Percentiles rank a stretch among this genome's conserved stretches.
These are phyloP conservation scores for Austropuccinia psidii DNA, from an alignment of 1,284 basidiomycete species.

Conservation along the genomic window DNA sequence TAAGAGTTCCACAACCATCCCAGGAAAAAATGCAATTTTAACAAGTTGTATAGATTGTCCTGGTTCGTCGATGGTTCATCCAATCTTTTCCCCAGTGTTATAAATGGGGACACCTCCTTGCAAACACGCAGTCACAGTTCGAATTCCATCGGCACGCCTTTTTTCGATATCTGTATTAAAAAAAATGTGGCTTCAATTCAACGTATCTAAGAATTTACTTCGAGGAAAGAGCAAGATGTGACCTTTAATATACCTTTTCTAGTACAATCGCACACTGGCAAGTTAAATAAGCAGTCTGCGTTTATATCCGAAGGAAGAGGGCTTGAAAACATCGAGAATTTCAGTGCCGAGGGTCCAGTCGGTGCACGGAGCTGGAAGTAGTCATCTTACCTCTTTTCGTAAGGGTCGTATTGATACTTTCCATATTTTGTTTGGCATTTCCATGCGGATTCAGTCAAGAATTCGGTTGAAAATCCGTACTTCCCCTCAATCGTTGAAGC, in stretches of 20 bases:
- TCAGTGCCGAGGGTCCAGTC: too few relatives aligned
- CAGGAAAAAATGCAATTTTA: too few relatives aligned
- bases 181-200: too few relatives aligned
- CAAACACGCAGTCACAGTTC: conserved; percentile 27
- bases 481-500: conserved; percentile 21
- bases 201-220: too few relatives aligned
- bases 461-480: conserved; percentile 22
- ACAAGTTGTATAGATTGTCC: too few relatives aligned
- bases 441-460: conserved; percentile 32
- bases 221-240: neutral
- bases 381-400: conserved; percentile 14
- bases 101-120: conserved; percentile 31
- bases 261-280: conserved; percentile 35
- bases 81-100: too few relatives aligned
- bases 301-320: conserved; percentile 30
- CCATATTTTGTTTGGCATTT: conserved; percentile 33
- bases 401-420: conserved; percentile 30
- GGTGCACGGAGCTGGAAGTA: too few relatives aligned
- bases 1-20: too few relatives aligned
- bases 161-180: neutral
- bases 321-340: neutral
- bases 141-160: conserved; percentile 4
- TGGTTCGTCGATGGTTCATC: too few relatives aligned
- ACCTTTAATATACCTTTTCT: neutral
- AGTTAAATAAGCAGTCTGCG: conserved; percentile 33